phyloP scores from a whole-genome alignment of 1,139 yeast genomes.

The Hyphopichia pseudoburtonii region DNA sequence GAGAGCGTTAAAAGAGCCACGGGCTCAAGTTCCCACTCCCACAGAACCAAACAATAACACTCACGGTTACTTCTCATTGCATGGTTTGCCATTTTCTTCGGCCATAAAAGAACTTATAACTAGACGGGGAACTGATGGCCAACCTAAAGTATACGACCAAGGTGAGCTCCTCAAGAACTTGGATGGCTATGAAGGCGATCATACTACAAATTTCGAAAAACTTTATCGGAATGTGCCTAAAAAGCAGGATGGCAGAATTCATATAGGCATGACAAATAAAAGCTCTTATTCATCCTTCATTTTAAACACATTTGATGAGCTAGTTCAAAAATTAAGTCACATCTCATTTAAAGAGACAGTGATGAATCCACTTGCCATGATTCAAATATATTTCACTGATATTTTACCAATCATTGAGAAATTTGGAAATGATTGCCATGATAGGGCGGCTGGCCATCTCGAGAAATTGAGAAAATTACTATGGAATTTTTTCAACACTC shows the following conservation, averaged over 20 bases:
- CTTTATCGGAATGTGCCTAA: background rate
- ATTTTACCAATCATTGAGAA: conserved; percentile 10
- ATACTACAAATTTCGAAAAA: conserved; percentile 6
- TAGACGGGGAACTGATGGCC: conserved; percentile 5
- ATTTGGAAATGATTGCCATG: conserved; percentile 2
- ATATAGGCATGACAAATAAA: conserved; percentile 4
- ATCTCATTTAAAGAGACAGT: conserved; percentile 13
- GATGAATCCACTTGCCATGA: conserved; percentile 12
- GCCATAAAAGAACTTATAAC: conserved; percentile 10
- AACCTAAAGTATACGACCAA: conserved; percentile 1
- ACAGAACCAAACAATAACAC: background rate
- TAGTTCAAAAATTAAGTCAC: conserved; percentile 3
- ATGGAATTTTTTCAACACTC: conserved; percentile 18
- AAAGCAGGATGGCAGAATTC: background rate
- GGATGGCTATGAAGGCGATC: conserved; percentile 7
- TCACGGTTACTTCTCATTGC: conserved; percentile 13
- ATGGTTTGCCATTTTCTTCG: conserved; percentile 18
- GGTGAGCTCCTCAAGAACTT: conserved; percentile 7
- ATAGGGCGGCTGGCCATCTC: conserved; percentile 6
- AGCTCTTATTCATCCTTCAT: background rate
- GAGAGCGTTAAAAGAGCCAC: background rate
- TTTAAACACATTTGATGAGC: background rate
- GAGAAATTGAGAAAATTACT: conserved; percentile 12
- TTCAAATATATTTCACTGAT: conserved; percentile 9
- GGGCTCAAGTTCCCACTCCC: background rate